Evolutionary conservation across 2,329 filamentous ascomycete species (phyloP).

Genomic region (Purpureocillium lavendulum): DNA sequence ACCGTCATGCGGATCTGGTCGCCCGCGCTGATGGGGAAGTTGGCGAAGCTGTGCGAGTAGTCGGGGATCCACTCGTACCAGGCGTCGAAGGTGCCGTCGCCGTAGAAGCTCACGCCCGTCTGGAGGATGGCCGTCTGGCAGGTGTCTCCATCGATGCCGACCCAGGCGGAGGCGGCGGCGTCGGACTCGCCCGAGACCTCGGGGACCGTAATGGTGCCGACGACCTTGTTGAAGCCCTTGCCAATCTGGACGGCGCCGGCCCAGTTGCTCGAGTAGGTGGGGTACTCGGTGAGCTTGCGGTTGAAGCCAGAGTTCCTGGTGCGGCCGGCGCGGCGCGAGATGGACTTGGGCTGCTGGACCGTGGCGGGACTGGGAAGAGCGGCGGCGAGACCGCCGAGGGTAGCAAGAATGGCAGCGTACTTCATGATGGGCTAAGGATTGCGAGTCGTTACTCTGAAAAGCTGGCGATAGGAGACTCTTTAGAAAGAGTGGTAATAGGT

Average conservation of each 20-base stretch:
- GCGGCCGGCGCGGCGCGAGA: neutral
- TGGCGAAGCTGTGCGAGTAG: conserved; percentile 28
- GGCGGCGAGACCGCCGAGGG: conserved; percentile 9
- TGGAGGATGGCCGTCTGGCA: conserved; percentile 31
- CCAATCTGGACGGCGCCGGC: conserved; percentile 19
- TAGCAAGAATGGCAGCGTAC: conserved; percentile 8
- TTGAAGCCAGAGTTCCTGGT: conserved; percentile 9
- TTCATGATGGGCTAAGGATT: conserved; percentile 8
- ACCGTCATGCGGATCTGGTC: conserved; percentile 22
- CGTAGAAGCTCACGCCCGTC: conserved; percentile 31
- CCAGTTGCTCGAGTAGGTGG: conserved; percentile 19
- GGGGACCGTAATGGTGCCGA: conserved; percentile 20
- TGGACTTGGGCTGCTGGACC: too few relatives aligned
- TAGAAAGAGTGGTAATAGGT: too few relatives aligned
- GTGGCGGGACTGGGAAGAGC: conserved; percentile 4
- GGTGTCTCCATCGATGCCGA: conserved; percentile 38
- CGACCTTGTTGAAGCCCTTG: conserved; percentile 16
- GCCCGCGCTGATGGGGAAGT: conserved; percentile 19
- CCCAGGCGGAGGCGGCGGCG: conserved; percentile 28
- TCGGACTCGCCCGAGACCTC: conserved; percentile 9
- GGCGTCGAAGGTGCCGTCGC: conserved; percentile 28
- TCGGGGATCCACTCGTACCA: conserved; percentile 41
- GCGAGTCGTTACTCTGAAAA: too few relatives aligned
- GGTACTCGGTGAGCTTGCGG: conserved; percentile 8
- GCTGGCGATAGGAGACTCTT: too few relatives aligned